Percentiles rank a stretch among this genome's conserved stretches.
Evolutionary conservation across 192 early-diverging fungal genomes (phyloP).

Genomic region (Umbelopsis sp.): DNA sequence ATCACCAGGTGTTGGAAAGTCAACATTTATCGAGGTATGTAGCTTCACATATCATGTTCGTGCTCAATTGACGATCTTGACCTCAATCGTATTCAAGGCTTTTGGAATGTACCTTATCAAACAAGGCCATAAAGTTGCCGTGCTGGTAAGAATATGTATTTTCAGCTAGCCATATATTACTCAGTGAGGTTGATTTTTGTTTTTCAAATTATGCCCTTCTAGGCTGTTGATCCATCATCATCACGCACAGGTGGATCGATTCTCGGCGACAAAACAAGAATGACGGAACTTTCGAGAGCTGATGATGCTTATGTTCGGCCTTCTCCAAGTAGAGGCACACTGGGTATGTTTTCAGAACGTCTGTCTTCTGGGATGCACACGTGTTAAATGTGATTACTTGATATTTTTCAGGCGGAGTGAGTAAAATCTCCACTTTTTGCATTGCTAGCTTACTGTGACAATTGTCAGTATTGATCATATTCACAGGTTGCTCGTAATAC

Average conservation of each 20-base stretch:
- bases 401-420: slow-evolving; percentile 1
- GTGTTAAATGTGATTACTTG: neutral
- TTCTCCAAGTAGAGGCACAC: slow-evolving; percentile 71
- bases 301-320: slow-evolving; percentile 74
- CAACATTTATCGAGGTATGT: slow-evolving; percentile 75
- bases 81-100: slow-evolving; percentile 7
- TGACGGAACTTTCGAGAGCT: slow-evolving; percentile 70
- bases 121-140: slow-evolving; percentile 71
- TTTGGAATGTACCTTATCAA: slow-evolving; percentile 76
- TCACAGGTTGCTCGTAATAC: slow-evolving; percentile 75
- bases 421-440: neutral
- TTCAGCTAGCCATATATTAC: neutral
- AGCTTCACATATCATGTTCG: neutral
- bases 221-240: slow-evolving; percentile 87
- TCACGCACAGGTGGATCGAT: slow-evolving; percentile 79
- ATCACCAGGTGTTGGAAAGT: slow-evolving; percentile 83
- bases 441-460: neutral
- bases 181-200: neutral
- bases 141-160: slow-evolving; percentile 51
- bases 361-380: neutral
- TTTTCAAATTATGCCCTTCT: neutral
- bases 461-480: neutral
- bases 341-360: slow-evolving; percentile 46
- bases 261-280: slow-evolving; percentile 85
- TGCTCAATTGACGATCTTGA: neutral